Percentiles rank a stretch among this genome's conserved stretches.
Evolutionary conservation across 2,329 filamentous ascomycete species (phyloP).

Genomic region (Chaetomiaceae sp.): DNA sequence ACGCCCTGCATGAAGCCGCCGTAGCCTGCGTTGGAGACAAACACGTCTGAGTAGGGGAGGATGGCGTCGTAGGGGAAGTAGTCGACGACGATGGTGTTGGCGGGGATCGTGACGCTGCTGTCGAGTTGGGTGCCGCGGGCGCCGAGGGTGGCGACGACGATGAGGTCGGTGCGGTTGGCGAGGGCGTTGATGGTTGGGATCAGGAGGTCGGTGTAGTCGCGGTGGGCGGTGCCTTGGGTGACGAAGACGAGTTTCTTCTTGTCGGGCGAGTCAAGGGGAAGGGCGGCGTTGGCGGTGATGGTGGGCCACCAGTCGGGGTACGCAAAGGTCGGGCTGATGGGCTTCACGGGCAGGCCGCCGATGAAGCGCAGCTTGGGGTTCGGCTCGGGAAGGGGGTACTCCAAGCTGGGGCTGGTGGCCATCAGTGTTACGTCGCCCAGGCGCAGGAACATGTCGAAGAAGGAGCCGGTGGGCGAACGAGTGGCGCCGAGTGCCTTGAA

Average conservation of each 20-base stretch:
- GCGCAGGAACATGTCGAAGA: slow-evolving; percentile 9
- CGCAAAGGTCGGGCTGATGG: slow-evolving; percentile 27
- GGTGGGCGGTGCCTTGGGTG: slow-evolving; percentile 43
- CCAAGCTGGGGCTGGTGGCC: slow-evolving; percentile 37
- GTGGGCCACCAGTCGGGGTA: slow-evolving; percentile 45
- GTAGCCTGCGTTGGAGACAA: slow-evolving; percentile 47
- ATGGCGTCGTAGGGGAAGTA: slow-evolving; percentile 46
- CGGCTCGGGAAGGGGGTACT: slow-evolving; percentile 37
- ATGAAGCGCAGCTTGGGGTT: slow-evolving; percentile 39
- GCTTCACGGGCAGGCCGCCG: slow-evolving; percentile 38
- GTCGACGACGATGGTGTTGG: slow-evolving; percentile 43
- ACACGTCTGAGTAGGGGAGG: slow-evolving; percentile 41
- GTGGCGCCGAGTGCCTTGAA: slow-evolving; percentile 31
- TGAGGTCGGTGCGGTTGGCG: slow-evolving; percentile 36
- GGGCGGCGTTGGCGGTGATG: slow-evolving; percentile 32
- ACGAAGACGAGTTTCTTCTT: slow-evolving; percentile 42
- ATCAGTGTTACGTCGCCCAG: slow-evolving; percentile 35
- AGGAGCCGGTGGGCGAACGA: not conserved
- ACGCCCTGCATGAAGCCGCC: slow-evolving; percentile 44
- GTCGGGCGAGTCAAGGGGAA: not conserved
- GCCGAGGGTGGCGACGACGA: slow-evolving; percentile 36
- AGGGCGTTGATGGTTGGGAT: slow-evolving; percentile 43
- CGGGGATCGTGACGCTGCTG: slow-evolving; percentile 7
- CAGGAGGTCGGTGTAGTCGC: slow-evolving; percentile 39
- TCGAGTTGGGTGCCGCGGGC: slow-evolving; percentile 27